Evolutionary conservation across 1,139 yeast genomes (phyloP).

Genomic region (Candida sp.): DNA sequence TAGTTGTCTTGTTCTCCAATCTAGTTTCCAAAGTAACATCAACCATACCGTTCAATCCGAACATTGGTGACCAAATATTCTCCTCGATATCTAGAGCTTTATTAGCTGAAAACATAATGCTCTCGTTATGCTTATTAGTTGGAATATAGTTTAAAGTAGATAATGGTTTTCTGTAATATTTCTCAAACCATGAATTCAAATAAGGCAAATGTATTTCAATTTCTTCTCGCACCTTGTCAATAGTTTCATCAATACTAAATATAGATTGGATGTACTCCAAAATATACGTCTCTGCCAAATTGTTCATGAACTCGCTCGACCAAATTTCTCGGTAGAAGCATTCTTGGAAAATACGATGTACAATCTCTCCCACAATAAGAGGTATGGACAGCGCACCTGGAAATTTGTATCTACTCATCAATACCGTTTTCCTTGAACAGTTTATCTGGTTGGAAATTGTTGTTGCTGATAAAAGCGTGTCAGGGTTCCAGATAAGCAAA

Average conservation of each 20-base stretch:
- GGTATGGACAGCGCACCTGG: constrained; percentile 60
- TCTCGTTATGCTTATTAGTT: constrained; percentile 31
- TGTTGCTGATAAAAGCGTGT: constrained; percentile 76
- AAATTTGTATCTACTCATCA: constrained; percentile 49
- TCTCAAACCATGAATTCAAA: constrained; percentile 61
- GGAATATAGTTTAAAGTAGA: constrained; percentile 25
- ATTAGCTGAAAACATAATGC: constrained; percentile 48
- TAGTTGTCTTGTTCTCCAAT: constrained; percentile 18
- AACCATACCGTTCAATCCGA: constrained; percentile 87
- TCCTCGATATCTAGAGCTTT: constrained; percentile 85
- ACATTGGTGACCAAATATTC: constrained; percentile 86
- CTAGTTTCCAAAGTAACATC: constrained; percentile 81
- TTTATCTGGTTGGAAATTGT: constrained; percentile 70
- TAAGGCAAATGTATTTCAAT: constrained; percentile 48
- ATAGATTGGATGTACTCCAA: constrained; percentile 46
- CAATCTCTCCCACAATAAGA: constrained; percentile 71
- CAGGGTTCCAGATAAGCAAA: constrained; percentile 80
- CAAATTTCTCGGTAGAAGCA: constrained; percentile 49
- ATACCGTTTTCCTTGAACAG: constrained; percentile 70
- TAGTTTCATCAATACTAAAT: constrained; percentile 52
- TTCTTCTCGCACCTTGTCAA: constrained; percentile 46
- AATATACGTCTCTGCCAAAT: constrained; percentile 44
- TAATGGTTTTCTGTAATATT: constrained; percentile 32
- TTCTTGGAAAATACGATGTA: constrained; percentile 75
- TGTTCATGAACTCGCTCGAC: constrained; percentile 40